A percentile compares a stretch with the other conserved stretches of the same genome.
phyloP scores from a whole-genome alignment of 2,329 filamentous ascomycete species.

The Cordyceps tenuipes region DNA sequence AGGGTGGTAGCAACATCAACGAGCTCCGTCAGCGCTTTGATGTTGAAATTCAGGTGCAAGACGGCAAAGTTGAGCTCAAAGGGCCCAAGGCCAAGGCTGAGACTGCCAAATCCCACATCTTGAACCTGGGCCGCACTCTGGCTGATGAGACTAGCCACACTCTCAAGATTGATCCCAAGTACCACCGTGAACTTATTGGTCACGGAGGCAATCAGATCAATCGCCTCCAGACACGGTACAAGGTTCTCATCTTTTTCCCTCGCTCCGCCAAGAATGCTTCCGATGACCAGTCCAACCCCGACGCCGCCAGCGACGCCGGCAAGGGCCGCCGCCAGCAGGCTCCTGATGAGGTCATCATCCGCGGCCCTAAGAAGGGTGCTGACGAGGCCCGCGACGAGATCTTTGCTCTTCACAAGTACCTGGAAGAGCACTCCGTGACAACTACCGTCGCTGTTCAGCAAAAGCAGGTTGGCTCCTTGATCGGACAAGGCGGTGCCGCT shows the following conservation, averaged over 20 bases:
- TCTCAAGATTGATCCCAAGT: conserved; percentile 88
- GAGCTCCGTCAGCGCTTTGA: conserved; percentile 60
- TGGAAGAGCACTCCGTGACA: conserved; percentile 76
- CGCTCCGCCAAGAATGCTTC: conserved; percentile 49
- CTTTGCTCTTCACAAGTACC: conserved; percentile 77
- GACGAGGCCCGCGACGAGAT: conserved; percentile 90
- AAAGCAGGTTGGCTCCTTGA: conserved; percentile 86
- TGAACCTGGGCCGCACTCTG: conserved; percentile 67
- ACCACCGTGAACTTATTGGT: conserved; percentile 89
- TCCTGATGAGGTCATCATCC: conserved; percentile 81
- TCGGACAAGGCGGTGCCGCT: conserved; percentile 80
- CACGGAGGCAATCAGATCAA: conserved; percentile 82
- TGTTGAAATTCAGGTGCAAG: conserved; percentile 77
- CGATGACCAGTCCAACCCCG: conserved; percentile 64
- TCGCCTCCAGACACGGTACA: conserved; percentile 84
- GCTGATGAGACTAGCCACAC: conserved; percentile 85
- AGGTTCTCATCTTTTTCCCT: conserved; percentile 93
- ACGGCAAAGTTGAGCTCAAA: conserved; percentile 92
- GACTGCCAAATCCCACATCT: conserved; percentile 73
- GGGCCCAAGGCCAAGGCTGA: conserved; percentile 93
- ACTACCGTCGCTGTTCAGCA: conserved; percentile 79
- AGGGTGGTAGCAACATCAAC: conserved; percentile 57
- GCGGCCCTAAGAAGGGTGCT: conserved; percentile 85
- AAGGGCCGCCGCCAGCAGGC: conserved; percentile 64
- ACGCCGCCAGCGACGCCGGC: conserved; percentile 59